Conservation (phyloP, 1,284 basidiomycete species). For the Moesziomyces sp. region DNA sequence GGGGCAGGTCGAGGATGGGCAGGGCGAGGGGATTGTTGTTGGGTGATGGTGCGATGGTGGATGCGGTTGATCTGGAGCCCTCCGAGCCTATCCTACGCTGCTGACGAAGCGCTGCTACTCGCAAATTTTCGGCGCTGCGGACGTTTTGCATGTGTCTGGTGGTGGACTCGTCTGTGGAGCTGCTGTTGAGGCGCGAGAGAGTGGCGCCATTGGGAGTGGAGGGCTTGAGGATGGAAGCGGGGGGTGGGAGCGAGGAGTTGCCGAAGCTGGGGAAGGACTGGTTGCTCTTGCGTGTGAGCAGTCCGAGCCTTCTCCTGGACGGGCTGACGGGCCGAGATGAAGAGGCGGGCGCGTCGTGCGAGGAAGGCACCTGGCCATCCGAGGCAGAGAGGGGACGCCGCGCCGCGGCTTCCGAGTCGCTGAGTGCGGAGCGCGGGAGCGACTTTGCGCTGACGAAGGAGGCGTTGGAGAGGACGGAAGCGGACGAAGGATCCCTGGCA, state of each 20-base stretch:
- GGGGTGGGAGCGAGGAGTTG: slow-evolving; percentile 9
- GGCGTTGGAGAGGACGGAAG: slow-evolving; percentile 33
- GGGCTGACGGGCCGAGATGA: slow-evolving; percentile 20
- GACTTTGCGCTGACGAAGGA: slow-evolving; percentile 48
- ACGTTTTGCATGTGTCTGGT: slow-evolving; percentile 11
- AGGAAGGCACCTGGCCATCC: slow-evolving; percentile 2
- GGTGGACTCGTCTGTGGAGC: background rate
- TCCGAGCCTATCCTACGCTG: slow-evolving; percentile 31
- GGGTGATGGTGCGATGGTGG: slow-evolving; percentile 4
- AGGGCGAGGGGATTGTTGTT: background rate
- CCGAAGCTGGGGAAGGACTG: slow-evolving; percentile 16
- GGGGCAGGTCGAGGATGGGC: slow-evolving; percentile 35
- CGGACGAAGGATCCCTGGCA: slow-evolving; percentile 32
- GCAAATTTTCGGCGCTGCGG: slow-evolving; percentile 40
- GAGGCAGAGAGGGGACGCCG: slow-evolving; percentile 9
- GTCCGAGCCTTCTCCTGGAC: slow-evolving; percentile 17
- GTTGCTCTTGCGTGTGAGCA: slow-evolving; percentile 19
- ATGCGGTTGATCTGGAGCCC: slow-evolving; percentile 11
- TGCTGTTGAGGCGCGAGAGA: background rate
- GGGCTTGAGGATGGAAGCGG: slow-evolving; percentile 16
- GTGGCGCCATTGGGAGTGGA: background rate
- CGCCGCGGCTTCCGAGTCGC: slow-evolving; percentile 36
- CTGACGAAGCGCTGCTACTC: slow-evolving; percentile 25
- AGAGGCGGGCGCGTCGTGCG: slow-evolving; percentile 10
- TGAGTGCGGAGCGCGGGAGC: slow-evolving; percentile 18